Percentiles rank a stretch among this genome's conserved stretches.
Conservation (phyloP, 2,329 filamentous ascomycete species). For the Myotisia sp. region DNA sequence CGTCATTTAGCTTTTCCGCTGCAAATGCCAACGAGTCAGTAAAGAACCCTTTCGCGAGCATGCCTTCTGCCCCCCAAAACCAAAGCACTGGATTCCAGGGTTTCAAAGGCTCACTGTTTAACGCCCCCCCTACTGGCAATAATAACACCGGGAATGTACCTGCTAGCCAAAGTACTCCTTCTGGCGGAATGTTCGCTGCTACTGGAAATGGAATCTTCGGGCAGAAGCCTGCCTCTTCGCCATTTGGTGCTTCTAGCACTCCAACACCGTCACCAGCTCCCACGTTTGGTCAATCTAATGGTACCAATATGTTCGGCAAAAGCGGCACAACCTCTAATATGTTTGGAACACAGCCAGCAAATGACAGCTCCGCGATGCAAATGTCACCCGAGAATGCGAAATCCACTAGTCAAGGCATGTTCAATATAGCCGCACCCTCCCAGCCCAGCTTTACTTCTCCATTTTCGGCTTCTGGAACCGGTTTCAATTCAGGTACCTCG, state of each 20-base stretch:
- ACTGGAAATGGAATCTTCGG: conserved; percentile 8
- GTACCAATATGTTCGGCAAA: conserved; percentile 7
- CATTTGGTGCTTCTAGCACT: conserved; percentile 8
- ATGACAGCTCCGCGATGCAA: conserved; percentile 20
- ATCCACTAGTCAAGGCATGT: conserved; percentile 12
- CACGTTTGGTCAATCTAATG: conserved; percentile 19
- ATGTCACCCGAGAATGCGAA: conserved; percentile 20
- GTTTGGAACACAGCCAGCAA: conserved; percentile 9
- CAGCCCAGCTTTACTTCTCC: conserved; percentile 15
- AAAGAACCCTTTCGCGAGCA: conserved; percentile 25
- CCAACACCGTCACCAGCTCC: conserved; percentile 12
- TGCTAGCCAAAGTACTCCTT: conserved; percentile 5
- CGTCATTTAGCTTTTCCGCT: conserved; percentile 23
- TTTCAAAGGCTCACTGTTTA: conserved; percentile 23
- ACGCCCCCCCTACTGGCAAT: conserved; percentile 14
- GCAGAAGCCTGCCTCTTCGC: conserved; percentile 2
- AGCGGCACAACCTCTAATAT: conserved; percentile 5
- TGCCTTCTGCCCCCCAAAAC: conserved; percentile 16
- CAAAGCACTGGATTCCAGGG: conserved; percentile 17
- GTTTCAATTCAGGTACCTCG: conserved; percentile 1
- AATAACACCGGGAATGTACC: conserved; percentile 10
- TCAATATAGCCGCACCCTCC: conserved; percentile 13
- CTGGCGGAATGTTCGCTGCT: conserved; percentile 1
- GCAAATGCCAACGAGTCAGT: conserved; percentile 14
- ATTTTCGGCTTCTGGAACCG: conserved; percentile 4